Conservation (phyloP, 2,329 filamentous ascomycete genomes). For the Coniochaeta hoffmannii region DNA sequence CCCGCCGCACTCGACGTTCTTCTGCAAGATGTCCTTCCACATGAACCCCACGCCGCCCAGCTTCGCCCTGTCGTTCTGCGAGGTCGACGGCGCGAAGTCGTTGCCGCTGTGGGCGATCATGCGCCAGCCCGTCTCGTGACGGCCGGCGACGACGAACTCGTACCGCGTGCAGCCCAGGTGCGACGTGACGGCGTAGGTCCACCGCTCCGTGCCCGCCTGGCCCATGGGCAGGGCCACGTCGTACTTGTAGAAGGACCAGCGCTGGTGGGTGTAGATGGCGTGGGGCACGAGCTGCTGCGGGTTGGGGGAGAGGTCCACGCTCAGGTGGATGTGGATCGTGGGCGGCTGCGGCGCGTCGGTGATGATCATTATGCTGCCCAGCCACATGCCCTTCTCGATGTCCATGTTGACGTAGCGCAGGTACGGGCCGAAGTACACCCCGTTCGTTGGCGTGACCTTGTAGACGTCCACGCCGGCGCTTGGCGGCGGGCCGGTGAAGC, state of each 20-base stretch:
- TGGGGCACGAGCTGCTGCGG: slow-evolving; percentile 77
- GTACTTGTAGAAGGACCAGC: slow-evolving; percentile 95
- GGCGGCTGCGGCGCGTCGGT: slow-evolving; percentile 88
- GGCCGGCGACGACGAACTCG: slow-evolving; percentile 90
- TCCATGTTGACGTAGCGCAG: slow-evolving; percentile 97
- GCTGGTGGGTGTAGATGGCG: slow-evolving; percentile 79
- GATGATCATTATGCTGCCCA: slow-evolving; percentile 87
- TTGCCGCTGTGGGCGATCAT: slow-evolving; percentile 96
- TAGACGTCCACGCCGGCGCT: slow-evolving; percentile 88
- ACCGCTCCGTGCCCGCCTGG: slow-evolving; percentile 71
- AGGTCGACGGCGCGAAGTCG: slow-evolving; percentile 85
- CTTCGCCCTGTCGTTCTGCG: slow-evolving; percentile 74
- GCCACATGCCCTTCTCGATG: slow-evolving; percentile 80
- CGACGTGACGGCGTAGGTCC: slow-evolving; percentile 97
- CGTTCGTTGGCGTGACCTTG: slow-evolving; percentile 87
- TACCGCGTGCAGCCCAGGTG: slow-evolving; percentile 97
- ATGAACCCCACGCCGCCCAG: slow-evolving; percentile 88
- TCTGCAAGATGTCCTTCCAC: slow-evolving; percentile 99
- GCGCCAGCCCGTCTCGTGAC: slow-evolving; percentile 85
- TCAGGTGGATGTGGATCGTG: slow-evolving; percentile 92
- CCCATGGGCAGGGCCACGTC: slow-evolving; percentile 87
- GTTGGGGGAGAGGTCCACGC: slow-evolving; percentile 84
- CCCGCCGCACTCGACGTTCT: slow-evolving; percentile 91
- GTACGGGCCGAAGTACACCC: slow-evolving; percentile 96
- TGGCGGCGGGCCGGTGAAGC: slow-evolving; percentile 83